A percentile compares a stretch with the other conserved stretches of the same genome.
phyloP scores from a whole-genome alignment of 192 early-diverging fungal genomes.

The Allomyces arbusculus region DNA sequence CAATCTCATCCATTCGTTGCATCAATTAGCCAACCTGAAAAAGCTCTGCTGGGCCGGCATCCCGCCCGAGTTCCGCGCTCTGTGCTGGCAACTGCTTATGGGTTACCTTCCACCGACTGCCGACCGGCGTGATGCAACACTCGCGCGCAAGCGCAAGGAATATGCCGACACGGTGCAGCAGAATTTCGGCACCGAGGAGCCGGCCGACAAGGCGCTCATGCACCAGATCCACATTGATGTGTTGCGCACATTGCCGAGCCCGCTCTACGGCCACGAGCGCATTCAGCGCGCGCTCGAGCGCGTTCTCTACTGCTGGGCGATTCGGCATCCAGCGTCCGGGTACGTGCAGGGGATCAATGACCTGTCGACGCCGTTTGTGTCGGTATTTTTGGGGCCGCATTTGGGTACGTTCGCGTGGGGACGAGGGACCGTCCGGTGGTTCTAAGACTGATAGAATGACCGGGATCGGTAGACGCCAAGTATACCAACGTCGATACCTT shows the following conservation, averaged over 20 bases:
- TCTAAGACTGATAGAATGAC: no score
- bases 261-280: constrained; percentile 55
- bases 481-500: no score
- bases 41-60: constrained; percentile 84
- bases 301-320: constrained; percentile 91
- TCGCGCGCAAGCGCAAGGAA: constrained; percentile 78
- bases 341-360: constrained; percentile 99
- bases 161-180: constrained; percentile 69
- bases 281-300: constrained; percentile 81
- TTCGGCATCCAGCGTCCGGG: constrained; percentile 91
- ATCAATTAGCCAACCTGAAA: background rate
- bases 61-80: constrained; percentile 59
- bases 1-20: background rate
- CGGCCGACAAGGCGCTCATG: constrained; percentile 61
- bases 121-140: constrained; percentile 56
- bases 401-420: constrained; percentile 22
- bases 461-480: no score
- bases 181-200: constrained; percentile 59
- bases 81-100: constrained; percentile 84
- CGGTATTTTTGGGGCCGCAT: constrained; percentile 63
- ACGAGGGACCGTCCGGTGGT: no score
- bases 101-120: constrained; percentile 80
- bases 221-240: constrained; percentile 98
- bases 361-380: constrained; percentile 85
- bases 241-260: constrained; percentile 62